Base-by-base conservation (phyloP, 176 grass and related monocot genomes). In the Carex pumila region DNA sequence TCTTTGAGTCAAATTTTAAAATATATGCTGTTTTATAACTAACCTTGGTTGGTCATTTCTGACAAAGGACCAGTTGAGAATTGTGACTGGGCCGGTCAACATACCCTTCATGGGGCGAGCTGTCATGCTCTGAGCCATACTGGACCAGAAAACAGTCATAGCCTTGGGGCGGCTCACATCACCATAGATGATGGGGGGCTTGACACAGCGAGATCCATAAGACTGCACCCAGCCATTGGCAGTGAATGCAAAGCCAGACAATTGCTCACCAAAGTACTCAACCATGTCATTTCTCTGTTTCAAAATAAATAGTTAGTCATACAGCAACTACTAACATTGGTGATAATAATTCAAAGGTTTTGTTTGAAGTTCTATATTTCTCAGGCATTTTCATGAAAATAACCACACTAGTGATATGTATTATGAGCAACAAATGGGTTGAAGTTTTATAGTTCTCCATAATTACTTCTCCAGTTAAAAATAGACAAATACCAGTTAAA, bases 11-110 rank as follows among this genome's bases (percentile, higher is more conserved):
- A 85, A 64, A 62, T 63, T 57, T 30, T 82, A 75, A 57, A 9
- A 70, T 83, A n/a, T 80, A 75, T 5, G 4, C 4, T 52, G 39
- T 59, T 63, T 15, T 2, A n/a, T 7, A 76, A 94, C 83, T 69
- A 45, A 98, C 92, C 92, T 98, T 62, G 95, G 92, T 80, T 94
- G 92, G 82, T 98, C 95, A 34, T 98, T 98, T 85, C 95, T 92
- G 52, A 98, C 92, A 87, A 98, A 98, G 34, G 95, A 98, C 95
- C 95, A 98, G 84, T 98, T 98, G 7, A 98, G 95, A 82, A 98
- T 98, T 81, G 95, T 98, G 45, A 98, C 95, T 1, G 95, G 95
- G 19, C 95, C 95, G 29, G 95, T 98, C 73, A 98, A n/a, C 95
- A 98, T 98, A 90, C 95, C 95, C 90, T 98, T 98, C 91, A 98